These are phyloP conservation scores for Pseudocohnilembus persalinus DNA, from an alignment of 169 alveolate species.

Conservation along the genomic window DNA sequence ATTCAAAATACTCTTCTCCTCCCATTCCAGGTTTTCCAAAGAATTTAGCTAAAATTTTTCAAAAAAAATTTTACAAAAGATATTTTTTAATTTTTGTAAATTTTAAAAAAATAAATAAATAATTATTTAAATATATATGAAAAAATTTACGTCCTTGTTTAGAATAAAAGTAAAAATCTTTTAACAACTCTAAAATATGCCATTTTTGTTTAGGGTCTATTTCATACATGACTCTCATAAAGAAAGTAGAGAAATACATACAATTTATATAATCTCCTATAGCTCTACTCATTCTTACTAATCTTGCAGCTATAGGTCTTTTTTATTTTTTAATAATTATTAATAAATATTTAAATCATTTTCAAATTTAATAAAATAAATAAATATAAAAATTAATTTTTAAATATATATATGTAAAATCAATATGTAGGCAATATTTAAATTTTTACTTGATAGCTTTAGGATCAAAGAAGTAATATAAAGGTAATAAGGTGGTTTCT, in stretches of 20 bases:
- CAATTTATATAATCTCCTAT: constrained; percentile 49
- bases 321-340: no score
- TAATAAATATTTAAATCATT: no score
- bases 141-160: constrained; percentile 21
- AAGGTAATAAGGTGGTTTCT: constrained; percentile 40
- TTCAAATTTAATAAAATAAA: constrained; percentile 11
- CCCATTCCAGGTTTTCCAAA: constrained; percentile 29
- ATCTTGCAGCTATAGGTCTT: constrained; percentile 19
- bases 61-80: no score
- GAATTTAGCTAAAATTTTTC: not conserved
- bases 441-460: not conserved
- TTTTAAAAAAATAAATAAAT: not conserved
- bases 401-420: not conserved
- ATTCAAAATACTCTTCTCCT: constrained; percentile 31
- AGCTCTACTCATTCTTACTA: constrained; percentile 31
- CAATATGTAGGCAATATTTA: not conserved
- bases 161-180: constrained; percentile 38
- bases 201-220: constrained; percentile 36
- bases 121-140: not conserved
- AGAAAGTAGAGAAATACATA: constrained; percentile 26
- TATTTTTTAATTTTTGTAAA: no score
- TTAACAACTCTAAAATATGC: constrained; percentile 20
- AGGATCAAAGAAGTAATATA: constrained; percentile 36
- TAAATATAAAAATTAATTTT: not conserved
- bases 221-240: constrained; percentile 46